Base-by-base conservation (phyloP, 352 stramenopile genomes). In the Peronosclerospora sorghi region DNA sequence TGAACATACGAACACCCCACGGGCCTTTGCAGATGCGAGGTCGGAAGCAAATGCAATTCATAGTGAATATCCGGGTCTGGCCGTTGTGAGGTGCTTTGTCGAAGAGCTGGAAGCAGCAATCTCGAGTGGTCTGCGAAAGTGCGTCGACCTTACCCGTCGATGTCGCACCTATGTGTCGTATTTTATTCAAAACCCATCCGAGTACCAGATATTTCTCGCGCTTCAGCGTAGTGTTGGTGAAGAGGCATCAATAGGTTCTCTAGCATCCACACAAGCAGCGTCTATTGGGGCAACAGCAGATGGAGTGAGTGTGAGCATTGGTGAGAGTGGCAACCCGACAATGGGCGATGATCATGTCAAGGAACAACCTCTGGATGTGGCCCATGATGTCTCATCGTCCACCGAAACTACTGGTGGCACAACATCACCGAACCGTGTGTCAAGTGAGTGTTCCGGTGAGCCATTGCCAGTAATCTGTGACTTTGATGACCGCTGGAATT, bases 121-220 rank as follows among this genome's bases (percentile, higher is more conserved):
- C 10, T 65, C 67, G 0, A 72, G 60, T 1, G 75, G 75, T 0
- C 43, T 87, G 15, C 46, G 59, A 9, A 74, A 85, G 50, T 87
- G 75, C 23, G 65, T 63, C 4, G 65, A 63, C 14, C 52, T 87
- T 0, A 82, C 78, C 15, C 65, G 68, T 8, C 50, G 75, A 8
- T 87, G 75, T 32, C 67, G 72, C 8, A 85, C 83, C 41, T 87
- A 87, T 44, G 75, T 85, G 17, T 87, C 72, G 17, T 87, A 83
- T 45, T 87, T 87, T 10, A 87, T 87, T 27, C 75, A 87, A 50
- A 87, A 87, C 30, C 75, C 75, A 14, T 83, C 69, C 21, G 75
- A 87, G 56, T 87, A 87, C 41, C 75, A 87, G 51, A 83, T 87
- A 46, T 85, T 87, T 37, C 52, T 87, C 12, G 65, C 75, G 23